These are phyloP conservation scores for Colletotrichum orbiculare DNA, from an alignment of 2,329 filamentous ascomycete species.

Conservation along the genomic window DNA sequence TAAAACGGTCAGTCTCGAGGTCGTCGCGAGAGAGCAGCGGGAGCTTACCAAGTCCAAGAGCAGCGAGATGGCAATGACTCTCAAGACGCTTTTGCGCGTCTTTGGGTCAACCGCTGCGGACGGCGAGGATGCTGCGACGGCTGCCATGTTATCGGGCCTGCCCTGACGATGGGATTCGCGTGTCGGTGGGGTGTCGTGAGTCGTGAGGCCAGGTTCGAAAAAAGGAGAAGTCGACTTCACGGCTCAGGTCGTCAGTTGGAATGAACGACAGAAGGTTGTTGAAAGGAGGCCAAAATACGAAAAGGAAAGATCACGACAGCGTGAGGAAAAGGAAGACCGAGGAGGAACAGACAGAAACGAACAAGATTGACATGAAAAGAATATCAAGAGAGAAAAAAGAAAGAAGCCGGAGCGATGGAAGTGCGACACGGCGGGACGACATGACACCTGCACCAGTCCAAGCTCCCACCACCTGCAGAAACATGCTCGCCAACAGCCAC, in stretches of 20 bases:
- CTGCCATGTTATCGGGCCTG: conserved; percentile 35
- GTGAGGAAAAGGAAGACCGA: background rate
- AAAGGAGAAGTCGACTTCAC: conserved; percentile 21
- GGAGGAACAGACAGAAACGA: background rate
- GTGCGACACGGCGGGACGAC: conserved; percentile 12
- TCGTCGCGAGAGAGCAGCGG: background rate
- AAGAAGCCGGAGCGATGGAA: conserved; percentile 3
- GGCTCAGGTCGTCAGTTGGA: background rate
- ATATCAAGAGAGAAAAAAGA: conserved; percentile 4
- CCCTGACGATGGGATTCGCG: conserved; percentile 5
- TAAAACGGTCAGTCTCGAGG: conserved; percentile 15
- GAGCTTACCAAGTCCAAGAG: conserved; percentile 84
- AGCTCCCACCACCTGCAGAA: conserved; percentile 32
- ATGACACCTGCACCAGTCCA: conserved; percentile 24
- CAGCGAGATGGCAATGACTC: conserved; percentile 88
- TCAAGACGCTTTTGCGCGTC: conserved; percentile 82
- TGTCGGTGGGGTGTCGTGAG: conserved; percentile 4
- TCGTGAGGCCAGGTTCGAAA: background rate
- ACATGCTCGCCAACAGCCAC: conserved; percentile 16
- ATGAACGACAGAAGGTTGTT: conserved; percentile 4
- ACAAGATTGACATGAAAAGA: conserved; percentile 3
- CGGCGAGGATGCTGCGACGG: conserved; percentile 45
- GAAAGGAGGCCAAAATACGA: background rate
- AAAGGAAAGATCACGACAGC: conserved; percentile 10
- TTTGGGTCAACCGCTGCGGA: conserved; percentile 58